phyloP scores from a whole-genome alignment of 495 filamentous ascomycete species.

The Bryoglossum gracile region DNA sequence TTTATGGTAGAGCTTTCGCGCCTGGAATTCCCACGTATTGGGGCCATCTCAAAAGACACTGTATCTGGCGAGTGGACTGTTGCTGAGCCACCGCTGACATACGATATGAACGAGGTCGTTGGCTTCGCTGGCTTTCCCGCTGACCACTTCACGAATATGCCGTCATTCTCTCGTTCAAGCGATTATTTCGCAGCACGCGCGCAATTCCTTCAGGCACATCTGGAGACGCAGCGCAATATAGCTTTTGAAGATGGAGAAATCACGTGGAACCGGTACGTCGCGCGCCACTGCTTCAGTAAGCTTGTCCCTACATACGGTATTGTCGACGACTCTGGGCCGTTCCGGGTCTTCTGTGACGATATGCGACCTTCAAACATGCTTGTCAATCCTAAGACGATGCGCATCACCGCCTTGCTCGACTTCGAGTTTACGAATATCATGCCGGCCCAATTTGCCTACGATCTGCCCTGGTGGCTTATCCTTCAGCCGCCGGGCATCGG shows the following conservation, averaged over 20 bases:
- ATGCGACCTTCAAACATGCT: slow-evolving; percentile 37
- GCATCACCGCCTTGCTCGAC: slow-evolving; percentile 36
- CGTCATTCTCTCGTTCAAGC: slow-evolving; percentile 7
- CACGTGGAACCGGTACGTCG: slow-evolving; percentile 31
- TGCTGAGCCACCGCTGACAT: slow-evolving; percentile 31
- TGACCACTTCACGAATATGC: slow-evolving; percentile 26
- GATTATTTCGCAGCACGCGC: slow-evolving; percentile 10
- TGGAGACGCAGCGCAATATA: slow-evolving; percentile 13
- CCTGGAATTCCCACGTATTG: slow-evolving; percentile 32
- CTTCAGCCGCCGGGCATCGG: slow-evolving; percentile 13
- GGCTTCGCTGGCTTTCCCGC: slow-evolving; percentile 31
- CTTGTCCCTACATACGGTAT: slow-evolving; percentile 31
- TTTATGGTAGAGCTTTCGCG: slow-evolving; percentile 34
- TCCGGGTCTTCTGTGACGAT: slow-evolving; percentile 37
- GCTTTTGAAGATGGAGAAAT: slow-evolving; percentile 18
- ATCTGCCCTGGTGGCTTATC: slow-evolving; percentile 40
- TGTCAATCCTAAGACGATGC: slow-evolving; percentile 31
- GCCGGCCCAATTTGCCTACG: slow-evolving; percentile 36
- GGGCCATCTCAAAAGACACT: slow-evolving; percentile 30
- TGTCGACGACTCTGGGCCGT: slow-evolving; percentile 30
- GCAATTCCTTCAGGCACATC: slow-evolving; percentile 11
- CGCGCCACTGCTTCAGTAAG: slow-evolving; percentile 33
- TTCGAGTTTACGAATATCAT: slow-evolving; percentile 38
- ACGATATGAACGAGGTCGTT: slow-evolving; percentile 37
- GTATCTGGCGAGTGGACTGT: slow-evolving; percentile 27